phyloP scores from a whole-genome alignment of 208 protist genomes.

The Trypanosoma brucei region DNA sequence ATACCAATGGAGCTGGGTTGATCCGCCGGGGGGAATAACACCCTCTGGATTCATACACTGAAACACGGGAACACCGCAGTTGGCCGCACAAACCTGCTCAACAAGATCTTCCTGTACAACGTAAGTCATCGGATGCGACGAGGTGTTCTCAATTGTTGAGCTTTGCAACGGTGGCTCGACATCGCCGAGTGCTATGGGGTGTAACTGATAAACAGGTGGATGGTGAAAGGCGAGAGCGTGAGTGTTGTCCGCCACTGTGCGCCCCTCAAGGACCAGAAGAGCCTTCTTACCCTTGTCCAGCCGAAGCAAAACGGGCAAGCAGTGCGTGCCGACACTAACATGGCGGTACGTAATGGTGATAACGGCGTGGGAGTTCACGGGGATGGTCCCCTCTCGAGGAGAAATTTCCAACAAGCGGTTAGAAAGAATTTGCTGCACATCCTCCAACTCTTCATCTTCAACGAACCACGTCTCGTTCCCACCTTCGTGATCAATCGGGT shows the following conservation, averaged over 20 bases:
- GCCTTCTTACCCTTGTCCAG: slow-evolving; percentile 65
- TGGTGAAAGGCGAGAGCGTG: slow-evolving; percentile 62
- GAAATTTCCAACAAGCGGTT: slow-evolving; percentile 53
- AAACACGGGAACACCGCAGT: slow-evolving; percentile 86
- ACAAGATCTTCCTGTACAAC: slow-evolving; percentile 53
- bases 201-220: slow-evolving; percentile 49
- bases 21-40: slow-evolving; percentile 41
- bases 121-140: slow-evolving; percentile 53
- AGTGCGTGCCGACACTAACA: slow-evolving; percentile 57
- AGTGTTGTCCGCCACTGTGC: slow-evolving; percentile 62
- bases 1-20: slow-evolving; percentile 68
- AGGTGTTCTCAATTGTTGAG: slow-evolving; percentile 68
- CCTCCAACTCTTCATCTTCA: slow-evolving; percentile 62
- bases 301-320: slow-evolving; percentile 74
- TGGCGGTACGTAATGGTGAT: slow-evolving; percentile 74
- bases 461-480: slow-evolving; percentile 82
- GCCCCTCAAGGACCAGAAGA: slow-evolving; percentile 79
- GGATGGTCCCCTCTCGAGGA: slow-evolving; percentile 55
- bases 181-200: slow-evolving; percentile 86
- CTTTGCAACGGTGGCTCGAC: slow-evolving; percentile 81
- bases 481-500: slow-evolving; percentile 85
- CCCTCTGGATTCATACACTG: slow-evolving; percentile 85
- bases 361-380: slow-evolving; percentile 41
- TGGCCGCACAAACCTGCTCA: slow-evolving; percentile 34
- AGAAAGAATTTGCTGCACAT: slow-evolving; percentile 73